Base-by-base conservation (phyloP, 2,329 filamentous ascomycete species). In the Penicillium sp. region DNA sequence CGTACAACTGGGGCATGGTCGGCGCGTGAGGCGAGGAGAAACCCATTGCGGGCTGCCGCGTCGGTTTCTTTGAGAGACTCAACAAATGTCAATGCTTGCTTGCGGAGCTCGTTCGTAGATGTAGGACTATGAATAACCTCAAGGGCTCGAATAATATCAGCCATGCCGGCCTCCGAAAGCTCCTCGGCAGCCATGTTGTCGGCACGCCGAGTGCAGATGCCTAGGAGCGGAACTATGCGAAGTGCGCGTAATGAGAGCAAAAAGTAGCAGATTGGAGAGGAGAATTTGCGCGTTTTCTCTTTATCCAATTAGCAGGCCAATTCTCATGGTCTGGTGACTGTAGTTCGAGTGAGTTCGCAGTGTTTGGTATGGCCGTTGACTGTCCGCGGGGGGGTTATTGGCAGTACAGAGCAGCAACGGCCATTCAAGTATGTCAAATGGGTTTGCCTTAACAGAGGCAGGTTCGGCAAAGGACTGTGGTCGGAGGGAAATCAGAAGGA, bases 21-120 rank as follows among this genome's bases (percentile, higher is more conserved):
- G 65, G 80, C 82, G 71, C 94, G 86, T 60, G 84, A 84, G 42
- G 92, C 92, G 54, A 99, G 83, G 23, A 82, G 82, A 74, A 90
- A 95, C 61, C 94, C 94, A 75, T 94, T 87, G 45, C 88, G 85
- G 2, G 91, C 90, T 5, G 93, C 92, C 65, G 92, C 85, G 52
- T 84, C 79, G 63, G 88, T 83, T 43, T 84, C 81, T 75, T 96
- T 97, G 65, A 95, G 82, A 21, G 87, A 78, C 70, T 99, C 94
- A 60, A 99, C 86, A 67, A 90, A 96, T 34, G 83, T 75, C 59
- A 94, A 88, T 42, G 94, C 94, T 70, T 94, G 83, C 69, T 88
- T 83, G 58, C 94, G 89, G 49, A 87, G 80, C 58, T 89, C 82
- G 72, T 96, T 96, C 59, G 85, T 81, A 38, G 92, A 93, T 55